Evolutionary conservation across 805 yeast genomes (phyloP).

Genomic region (Candida easanensis): DNA sequence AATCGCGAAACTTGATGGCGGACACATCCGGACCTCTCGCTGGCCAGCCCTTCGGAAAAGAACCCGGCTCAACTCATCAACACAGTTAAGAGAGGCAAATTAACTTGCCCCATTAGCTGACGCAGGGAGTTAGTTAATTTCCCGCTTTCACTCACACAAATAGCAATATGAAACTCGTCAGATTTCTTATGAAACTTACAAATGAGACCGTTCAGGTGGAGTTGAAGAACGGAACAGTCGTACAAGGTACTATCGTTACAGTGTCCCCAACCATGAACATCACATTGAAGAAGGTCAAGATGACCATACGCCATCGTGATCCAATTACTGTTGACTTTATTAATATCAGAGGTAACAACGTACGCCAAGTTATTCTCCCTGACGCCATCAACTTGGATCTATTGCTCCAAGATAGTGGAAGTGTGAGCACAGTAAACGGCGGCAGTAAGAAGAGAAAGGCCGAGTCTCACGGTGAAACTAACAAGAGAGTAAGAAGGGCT

Average conservation of each 20-base stretch:
- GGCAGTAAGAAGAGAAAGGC: constrained; percentile 23
- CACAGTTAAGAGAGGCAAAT: too few relatives aligned
- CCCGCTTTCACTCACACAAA: too few relatives aligned
- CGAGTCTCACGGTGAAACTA: constrained; percentile 16
- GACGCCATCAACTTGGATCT: constrained; percentile 77
- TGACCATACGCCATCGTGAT: constrained; percentile 69
- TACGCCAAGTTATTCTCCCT: constrained; percentile 79
- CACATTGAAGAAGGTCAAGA: constrained; percentile 72
- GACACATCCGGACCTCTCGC: too few relatives aligned
- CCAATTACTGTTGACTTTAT: constrained; percentile 72
- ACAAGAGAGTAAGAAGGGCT: constrained; percentile 35
- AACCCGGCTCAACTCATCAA: too few relatives aligned
- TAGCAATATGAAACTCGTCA: constrained; percentile 56
- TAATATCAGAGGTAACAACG: constrained; percentile 85
- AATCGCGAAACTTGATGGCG: too few relatives aligned
- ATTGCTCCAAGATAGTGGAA: constrained; percentile 46
- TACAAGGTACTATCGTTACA: constrained; percentile 79
- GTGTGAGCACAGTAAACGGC: neutral
- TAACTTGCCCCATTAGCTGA: too few relatives aligned
- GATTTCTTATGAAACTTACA: constrained; percentile 78
- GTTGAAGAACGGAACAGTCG: constrained; percentile 83
- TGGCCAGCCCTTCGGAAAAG: too few relatives aligned
- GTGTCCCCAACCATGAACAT: constrained; percentile 93
- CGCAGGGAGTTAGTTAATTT: too few relatives aligned
- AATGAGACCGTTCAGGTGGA: constrained; percentile 89